phyloP scores from a whole-genome alignment of 768 basidiomycete genomes.

The Lactarius akahatsu region DNA sequence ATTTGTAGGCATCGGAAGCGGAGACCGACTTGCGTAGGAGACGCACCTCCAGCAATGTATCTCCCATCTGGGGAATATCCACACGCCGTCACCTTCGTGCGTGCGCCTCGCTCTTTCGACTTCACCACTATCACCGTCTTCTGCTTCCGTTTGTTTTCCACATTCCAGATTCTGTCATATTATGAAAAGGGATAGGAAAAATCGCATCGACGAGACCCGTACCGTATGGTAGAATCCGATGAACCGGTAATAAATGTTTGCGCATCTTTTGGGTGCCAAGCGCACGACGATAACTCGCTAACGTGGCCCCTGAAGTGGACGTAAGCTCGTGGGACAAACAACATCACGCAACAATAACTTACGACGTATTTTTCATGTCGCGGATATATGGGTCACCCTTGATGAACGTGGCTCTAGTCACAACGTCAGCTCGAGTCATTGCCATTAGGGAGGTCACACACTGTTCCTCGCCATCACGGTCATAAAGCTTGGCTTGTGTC shows the following conservation, averaged over 20 bases:
- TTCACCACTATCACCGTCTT: constrained; percentile 96
- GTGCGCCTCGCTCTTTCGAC: constrained; percentile 90
- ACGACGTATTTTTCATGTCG: constrained; percentile 99
- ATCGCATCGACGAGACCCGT: constrained; percentile 28
- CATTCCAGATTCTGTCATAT: constrained; percentile 82
- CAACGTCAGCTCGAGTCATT: constrained; percentile 49
- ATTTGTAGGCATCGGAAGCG: not conserved
- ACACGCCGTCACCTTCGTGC: constrained; percentile 88
- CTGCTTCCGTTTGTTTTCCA: constrained; percentile 88
- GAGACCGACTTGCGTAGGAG: constrained; percentile 11
- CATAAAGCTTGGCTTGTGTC: constrained; percentile 82
- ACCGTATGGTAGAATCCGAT: constrained; percentile 96
- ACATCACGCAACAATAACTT: constrained; percentile 35
- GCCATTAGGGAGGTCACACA: constrained; percentile 44
- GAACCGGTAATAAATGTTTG: constrained; percentile 88
- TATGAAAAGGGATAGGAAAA: constrained; percentile 12
- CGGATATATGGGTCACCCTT: constrained; percentile 99
- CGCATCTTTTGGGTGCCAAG: constrained; percentile 89
- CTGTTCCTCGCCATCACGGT: constrained; percentile 92
- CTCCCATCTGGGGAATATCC: constrained; percentile 89
- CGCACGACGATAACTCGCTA: constrained; percentile 82
- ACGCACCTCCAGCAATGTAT: constrained; percentile 82
- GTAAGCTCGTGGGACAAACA: constrained; percentile 5
- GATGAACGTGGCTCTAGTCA: constrained; percentile 66
- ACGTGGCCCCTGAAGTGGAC: constrained; percentile 77